phyloP scores from a whole-genome alignment of 257 asterid genomes.

The Scutellaria baicalensis region DNA sequence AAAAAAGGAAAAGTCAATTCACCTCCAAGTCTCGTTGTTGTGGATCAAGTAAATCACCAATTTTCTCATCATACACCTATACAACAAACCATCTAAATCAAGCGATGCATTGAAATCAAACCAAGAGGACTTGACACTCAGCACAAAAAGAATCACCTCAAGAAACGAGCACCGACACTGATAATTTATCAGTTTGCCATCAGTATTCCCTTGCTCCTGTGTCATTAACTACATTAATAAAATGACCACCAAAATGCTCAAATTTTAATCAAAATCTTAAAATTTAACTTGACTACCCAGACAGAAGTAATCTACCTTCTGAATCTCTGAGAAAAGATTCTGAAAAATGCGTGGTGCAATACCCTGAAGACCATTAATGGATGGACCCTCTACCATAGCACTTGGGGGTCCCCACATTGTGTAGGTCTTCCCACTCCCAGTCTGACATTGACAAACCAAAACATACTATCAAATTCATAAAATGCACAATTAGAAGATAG shows the following conservation, averaged over 20 bases:
- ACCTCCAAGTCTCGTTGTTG: slow-evolving; percentile 80
- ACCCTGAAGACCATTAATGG: slow-evolving; percentile 66
- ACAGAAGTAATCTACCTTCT: slow-evolving; percentile 39
- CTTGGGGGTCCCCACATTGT: slow-evolving; percentile 99
- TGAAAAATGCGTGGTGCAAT: slow-evolving; percentile 83
- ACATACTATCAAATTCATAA: neutral
- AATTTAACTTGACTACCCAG: neutral
- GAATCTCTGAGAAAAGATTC: slow-evolving; percentile 71
- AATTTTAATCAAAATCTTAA: neutral
- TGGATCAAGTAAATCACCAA: slow-evolving; percentile 92
- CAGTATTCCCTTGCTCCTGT: slow-evolving; percentile 71
- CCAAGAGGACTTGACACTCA: neutral
- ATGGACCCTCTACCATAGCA: slow-evolving; percentile 76
- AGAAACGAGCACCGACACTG: slow-evolving; percentile 98
- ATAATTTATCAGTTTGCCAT: slow-evolving; percentile 61
- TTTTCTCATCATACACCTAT: slow-evolving; percentile 83
- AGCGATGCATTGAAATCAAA: neutral
- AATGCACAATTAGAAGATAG: neutral
- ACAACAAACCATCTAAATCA: neutral
- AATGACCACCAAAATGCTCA: neutral
- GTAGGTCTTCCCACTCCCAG: slow-evolving; percentile 92
- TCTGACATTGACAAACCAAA: slow-evolving; percentile 37
- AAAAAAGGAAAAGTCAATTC: neutral
- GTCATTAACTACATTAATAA: neutral
- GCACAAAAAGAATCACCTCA: slow-evolving; percentile 47